Evolutionary conservation across 495 filamentous ascomycete genomes (phyloP).

Genomic region (Aspergillus steynii): DNA sequence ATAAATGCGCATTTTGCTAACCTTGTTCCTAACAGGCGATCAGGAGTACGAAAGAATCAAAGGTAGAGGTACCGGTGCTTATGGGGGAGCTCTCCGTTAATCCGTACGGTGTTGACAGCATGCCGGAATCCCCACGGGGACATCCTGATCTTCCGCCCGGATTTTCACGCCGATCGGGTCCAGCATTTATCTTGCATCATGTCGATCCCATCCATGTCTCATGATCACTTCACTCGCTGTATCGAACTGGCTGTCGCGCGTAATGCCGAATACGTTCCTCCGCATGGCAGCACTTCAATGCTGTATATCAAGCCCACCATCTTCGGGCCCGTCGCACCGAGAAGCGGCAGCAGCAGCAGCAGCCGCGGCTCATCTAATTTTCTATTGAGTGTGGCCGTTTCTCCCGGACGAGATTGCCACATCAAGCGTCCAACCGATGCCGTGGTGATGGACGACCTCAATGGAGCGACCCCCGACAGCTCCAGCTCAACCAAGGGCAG

Average conservation of each 20-base stretch:
- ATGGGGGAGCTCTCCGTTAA: background rate
- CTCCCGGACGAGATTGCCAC: conserved; percentile 39
- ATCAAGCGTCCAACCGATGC: conserved; percentile 37
- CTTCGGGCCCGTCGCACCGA: conserved; percentile 37
- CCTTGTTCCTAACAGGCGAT: conserved; percentile 20
- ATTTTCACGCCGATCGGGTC: conserved; percentile 36
- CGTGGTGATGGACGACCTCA: conserved; percentile 50
- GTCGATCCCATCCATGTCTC: conserved; percentile 41
- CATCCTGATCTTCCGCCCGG: conserved; percentile 45
- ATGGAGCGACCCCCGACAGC: conserved; percentile 53
- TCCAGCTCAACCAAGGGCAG: conserved; percentile 45
- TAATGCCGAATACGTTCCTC: conserved; percentile 47
- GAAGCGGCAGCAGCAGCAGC: conserved; percentile 31
- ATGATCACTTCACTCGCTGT: conserved; percentile 34
- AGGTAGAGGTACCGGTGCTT: conserved; percentile 8
- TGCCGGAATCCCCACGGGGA: conserved; percentile 33
- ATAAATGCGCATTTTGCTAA: background rate
- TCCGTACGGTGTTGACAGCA: conserved; percentile 22
- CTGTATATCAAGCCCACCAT: conserved; percentile 48
- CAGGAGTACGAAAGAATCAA: conserved; percentile 35
- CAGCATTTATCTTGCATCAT: conserved; percentile 29
- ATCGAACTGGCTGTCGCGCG: conserved; percentile 37
- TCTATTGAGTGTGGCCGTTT: conserved; percentile 43
- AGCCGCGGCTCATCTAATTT: conserved; percentile 21
- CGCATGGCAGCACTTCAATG: conserved; percentile 34